Percentiles rank a stretch among this genome's conserved stretches.
phyloP scores from a whole-genome alignment of 768 basidiomycete species.

The Rhodotorula sphaerocarpa region DNA sequence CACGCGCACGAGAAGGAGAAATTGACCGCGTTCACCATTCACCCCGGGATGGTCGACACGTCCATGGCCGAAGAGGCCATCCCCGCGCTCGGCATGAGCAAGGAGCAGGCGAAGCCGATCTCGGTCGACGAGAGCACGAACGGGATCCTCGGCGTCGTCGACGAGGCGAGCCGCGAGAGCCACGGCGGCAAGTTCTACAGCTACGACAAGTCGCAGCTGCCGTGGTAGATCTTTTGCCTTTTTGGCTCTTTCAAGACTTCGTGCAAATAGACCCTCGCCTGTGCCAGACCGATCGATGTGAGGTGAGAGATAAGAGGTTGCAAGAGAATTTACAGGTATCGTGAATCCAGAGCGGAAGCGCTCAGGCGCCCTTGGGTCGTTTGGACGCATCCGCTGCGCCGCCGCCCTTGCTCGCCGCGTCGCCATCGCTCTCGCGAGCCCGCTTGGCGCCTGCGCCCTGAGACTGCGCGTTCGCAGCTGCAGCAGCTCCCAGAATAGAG shows the following conservation, averaged over 20 bases:
- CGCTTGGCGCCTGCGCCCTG: slow-evolving; percentile 20
- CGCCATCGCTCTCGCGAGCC: slow-evolving; percentile 30
- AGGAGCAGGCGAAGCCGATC: neutral
- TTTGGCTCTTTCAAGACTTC: too few species aligned
- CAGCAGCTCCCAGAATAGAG: slow-evolving; percentile 6
- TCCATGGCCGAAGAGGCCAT: slow-evolving; percentile 1
- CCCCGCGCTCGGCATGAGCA: neutral
- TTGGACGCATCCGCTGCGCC: slow-evolving; percentile 4
- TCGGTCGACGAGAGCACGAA: slow-evolving; percentile 6
- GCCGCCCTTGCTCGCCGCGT: slow-evolving; percentile 10
- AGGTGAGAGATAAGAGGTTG: too few species aligned
- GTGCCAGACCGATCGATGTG: too few species aligned
- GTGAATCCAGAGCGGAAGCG: neutral
- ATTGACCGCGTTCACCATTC: neutral
- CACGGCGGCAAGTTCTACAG: neutral
- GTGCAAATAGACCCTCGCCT: too few species aligned
- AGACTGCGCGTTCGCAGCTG: neutral
- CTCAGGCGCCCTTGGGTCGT: slow-evolving; percentile 12
- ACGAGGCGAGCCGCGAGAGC: slow-evolving; percentile 8
- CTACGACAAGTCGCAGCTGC: neutral
- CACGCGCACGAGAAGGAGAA: slow-evolving; percentile 1
- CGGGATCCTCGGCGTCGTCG: slow-evolving; percentile 4
- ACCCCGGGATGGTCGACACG: slow-evolving; percentile 13
- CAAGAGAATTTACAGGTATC: too few species aligned
- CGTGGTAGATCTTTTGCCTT: slow-evolving; percentile 2